A percentile compares a stretch with the other conserved stretches of the same genome.
Conservation (phyloP, 352 stramenopile genomes). For the Elongisporangium undulatum region DNA sequence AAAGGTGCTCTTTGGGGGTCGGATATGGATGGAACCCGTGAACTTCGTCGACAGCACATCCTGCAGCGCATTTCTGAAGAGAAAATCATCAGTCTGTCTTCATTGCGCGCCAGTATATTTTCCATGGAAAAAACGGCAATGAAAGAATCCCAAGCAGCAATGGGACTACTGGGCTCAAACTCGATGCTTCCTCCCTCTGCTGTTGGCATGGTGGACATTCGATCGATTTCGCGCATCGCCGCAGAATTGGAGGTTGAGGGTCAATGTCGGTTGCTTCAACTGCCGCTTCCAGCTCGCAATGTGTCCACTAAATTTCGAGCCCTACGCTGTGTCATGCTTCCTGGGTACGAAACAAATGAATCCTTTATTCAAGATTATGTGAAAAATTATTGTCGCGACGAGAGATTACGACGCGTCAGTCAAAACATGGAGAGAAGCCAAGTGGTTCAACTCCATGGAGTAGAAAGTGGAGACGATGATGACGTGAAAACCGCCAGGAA, state of each 20-base stretch:
- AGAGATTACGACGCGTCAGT: conserved; percentile 62
- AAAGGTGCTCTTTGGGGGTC: conserved; percentile 50
- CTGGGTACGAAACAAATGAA: conserved; percentile 66
- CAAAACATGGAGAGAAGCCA: conserved; percentile 53
- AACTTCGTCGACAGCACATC: conserved; percentile 55
- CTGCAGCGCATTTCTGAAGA: conserved; percentile 51
- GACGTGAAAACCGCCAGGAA: conserved; percentile 2
- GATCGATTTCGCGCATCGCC: conserved; percentile 68
- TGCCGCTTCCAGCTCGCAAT: conserved; percentile 64
- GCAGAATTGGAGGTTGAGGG: conserved; percentile 52
- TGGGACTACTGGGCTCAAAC: neutral
- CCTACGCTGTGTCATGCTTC: conserved; percentile 60
- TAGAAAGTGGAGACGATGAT: conserved; percentile 36
- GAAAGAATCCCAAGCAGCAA: conserved; percentile 8
- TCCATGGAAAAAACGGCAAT: conserved; percentile 45
- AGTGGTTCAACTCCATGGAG: conserved; percentile 43
- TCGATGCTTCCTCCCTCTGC: conserved; percentile 4
- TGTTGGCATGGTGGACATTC: conserved; percentile 63
- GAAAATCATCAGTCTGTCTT: conserved; percentile 79
- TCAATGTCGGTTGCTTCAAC: conserved; percentile 46
- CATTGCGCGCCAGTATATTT: conserved; percentile 71
- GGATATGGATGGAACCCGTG: conserved; percentile 58
- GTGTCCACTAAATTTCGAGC: conserved; percentile 78
- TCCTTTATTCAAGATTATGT: conserved; percentile 67
- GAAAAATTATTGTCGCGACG: conserved; percentile 73